Evolutionary conservation across 164 flowering plant species (phyloP).

Genomic region (Taxillus chinensis): DNA sequence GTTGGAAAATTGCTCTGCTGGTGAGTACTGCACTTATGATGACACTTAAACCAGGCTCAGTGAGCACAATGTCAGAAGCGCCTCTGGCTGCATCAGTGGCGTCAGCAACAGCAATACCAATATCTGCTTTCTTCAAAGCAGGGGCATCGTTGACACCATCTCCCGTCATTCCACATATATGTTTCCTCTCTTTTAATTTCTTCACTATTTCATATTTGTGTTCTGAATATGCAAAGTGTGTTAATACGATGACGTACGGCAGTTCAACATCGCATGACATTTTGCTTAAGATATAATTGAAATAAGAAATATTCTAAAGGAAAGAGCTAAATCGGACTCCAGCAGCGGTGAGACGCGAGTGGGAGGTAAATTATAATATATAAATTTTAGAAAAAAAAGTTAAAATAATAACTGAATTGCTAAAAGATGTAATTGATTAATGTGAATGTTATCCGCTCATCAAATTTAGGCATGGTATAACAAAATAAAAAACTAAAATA

Average conservation of each 20-base stretch:
- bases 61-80: slow-evolving; percentile 4
- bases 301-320: background rate
- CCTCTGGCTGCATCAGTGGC: slow-evolving; percentile 5
- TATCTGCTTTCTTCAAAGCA: slow-evolving; percentile 40
- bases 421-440: too few species aligned
- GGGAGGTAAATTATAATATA: background rate
- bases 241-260: background rate
- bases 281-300: too few species aligned
- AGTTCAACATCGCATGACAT: too few species aligned
- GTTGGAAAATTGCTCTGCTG: slow-evolving; percentile 3
- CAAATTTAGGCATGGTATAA: too few species aligned
- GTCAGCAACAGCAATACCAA: slow-evolving; percentile 43
- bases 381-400: too few species aligned
- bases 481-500: too few species aligned
- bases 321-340: background rate
- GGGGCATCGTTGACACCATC: slow-evolving; percentile 49
- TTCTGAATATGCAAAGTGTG: slow-evolving; percentile 14
- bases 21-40: slow-evolving; percentile 4
- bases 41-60: slow-evolving; percentile 4
- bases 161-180: slow-evolving; percentile 43
- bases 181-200: slow-evolving; percentile 34
- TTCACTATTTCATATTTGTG: slow-evolving; percentile 38
- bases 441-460: too few species aligned
- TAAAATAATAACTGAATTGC: too few species aligned
- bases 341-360: too few species aligned